phyloP scores from a whole-genome alignment of 2,329 filamentous ascomycete genomes.

The Chaetothyriales sp. region DNA sequence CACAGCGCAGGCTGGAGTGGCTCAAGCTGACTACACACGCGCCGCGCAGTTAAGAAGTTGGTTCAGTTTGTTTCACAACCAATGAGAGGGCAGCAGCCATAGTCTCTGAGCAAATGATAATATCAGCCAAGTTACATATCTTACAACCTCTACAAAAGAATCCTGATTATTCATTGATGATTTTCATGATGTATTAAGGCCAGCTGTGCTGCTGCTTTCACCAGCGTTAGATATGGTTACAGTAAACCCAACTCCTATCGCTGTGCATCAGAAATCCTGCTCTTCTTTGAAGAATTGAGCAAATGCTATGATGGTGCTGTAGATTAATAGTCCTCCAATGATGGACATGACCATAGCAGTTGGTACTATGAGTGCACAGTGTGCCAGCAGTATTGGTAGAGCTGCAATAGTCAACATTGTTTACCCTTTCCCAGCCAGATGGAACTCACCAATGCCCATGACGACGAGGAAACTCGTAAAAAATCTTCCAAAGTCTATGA shows the following conservation, averaged over 20 bases:
- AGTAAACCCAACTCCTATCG: neutral
- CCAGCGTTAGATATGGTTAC: neutral
- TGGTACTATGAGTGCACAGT: slow-evolving; percentile 64
- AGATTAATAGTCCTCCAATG: slow-evolving; percentile 81
- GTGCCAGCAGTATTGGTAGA: slow-evolving; percentile 72
- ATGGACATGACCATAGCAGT: slow-evolving; percentile 94
- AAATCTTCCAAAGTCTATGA: slow-evolving; percentile 90
- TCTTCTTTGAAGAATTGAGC: slow-evolving; percentile 97
- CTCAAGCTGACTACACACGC: neutral
- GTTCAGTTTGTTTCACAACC: neutral
- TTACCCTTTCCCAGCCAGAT: neutral
- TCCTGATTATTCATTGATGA: neutral
- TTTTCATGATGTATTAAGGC: neutral
- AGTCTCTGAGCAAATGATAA: neutral
- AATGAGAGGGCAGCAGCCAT: neutral
- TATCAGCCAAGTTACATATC: neutral
- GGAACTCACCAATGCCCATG: slow-evolving; percentile 80
- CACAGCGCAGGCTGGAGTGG: neutral
- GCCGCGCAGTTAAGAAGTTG: neutral
- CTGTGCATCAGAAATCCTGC: slow-evolving; percentile 60
- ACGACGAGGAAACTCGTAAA: slow-evolving; percentile 89
- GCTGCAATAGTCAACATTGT: slow-evolving; percentile 38
- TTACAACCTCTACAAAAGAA: neutral
- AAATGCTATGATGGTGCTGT: slow-evolving; percentile 96
- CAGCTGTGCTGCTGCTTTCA: neutral